A percentile compares a stretch with the other conserved stretches of the same genome.
Conservation (phyloP, 2,329 filamentous ascomycete genomes). For the Geosmithia putterillii region DNA sequence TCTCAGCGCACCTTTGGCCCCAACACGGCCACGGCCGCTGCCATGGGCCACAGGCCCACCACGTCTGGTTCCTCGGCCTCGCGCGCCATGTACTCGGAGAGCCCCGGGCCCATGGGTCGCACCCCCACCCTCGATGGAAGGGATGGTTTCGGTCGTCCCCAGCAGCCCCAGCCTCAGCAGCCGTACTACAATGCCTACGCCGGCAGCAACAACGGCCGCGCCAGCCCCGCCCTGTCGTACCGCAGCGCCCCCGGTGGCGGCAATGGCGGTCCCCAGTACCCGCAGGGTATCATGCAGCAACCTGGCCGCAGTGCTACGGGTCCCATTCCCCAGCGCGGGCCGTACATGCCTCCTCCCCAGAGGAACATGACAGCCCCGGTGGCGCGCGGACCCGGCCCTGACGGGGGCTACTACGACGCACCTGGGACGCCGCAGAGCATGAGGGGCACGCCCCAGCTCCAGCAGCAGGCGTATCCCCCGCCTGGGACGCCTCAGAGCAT, state of each 20-base stretch:
- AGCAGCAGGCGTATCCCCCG: constrained; percentile 9
- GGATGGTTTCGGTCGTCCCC: constrained; percentile 11
- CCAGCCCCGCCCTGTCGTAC: constrained; percentile 18
- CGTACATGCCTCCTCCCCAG: constrained; percentile 23
- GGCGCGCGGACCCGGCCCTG: constrained; percentile 14
- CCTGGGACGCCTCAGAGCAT: constrained; percentile 7
- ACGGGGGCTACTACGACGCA: constrained; percentile 15
- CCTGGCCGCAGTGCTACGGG: constrained; percentile 23
- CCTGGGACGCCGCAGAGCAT: constrained; percentile 11
- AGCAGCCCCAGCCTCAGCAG: background rate
- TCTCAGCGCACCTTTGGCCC: constrained; percentile 19
- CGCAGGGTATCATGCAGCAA: constrained; percentile 10
- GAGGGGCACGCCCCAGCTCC: constrained; percentile 7
- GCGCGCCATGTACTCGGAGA: background rate
- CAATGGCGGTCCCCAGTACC: constrained; percentile 10
- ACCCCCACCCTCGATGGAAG: background rate
- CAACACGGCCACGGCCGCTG: constrained; percentile 2
- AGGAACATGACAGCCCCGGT: constrained; percentile 33
- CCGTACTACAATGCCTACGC: constrained; percentile 8
- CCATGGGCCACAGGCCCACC: constrained; percentile 6
- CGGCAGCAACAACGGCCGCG: constrained; percentile 10
- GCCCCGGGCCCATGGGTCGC: background rate
- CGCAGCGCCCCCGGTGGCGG: constrained; percentile 9
- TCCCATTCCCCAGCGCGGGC: constrained; percentile 18
- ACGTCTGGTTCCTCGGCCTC: constrained; percentile 5